Base-by-base conservation (phyloP, 257 asterid genomes). In the Echites panduratus region DNA sequence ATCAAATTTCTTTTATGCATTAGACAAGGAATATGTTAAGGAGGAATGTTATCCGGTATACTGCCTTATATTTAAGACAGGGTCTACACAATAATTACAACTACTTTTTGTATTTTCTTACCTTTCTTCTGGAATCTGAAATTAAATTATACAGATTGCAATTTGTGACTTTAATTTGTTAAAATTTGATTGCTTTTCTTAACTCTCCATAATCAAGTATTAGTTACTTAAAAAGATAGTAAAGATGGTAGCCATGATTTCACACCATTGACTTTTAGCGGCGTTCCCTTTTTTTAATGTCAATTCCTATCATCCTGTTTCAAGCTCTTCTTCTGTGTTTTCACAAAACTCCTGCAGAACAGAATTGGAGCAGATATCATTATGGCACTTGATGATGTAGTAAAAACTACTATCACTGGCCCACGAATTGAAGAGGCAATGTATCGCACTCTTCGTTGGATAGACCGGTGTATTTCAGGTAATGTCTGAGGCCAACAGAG, bases 381-480 rank as follows among this genome's bases (percentile, higher is more conserved):
- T 67, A 94, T 94, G 99, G 99, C 99, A 75, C 99, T 94, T 77
- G 99, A 94, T 84, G 99, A 94, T 86, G 99, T 94, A 22, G 99
- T 94, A 81, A 92, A 50, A 85, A 94, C 99, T 73, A 94, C 99
- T 45, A 94, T 85, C 79, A 91, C 98, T 35, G 99, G 99, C 70
- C 97, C 99, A 44, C 85, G 98, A 59, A 92, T 94, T 76, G 90
- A 91, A 81, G 99, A 94, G 81, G 99, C 99, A 54, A 94, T 90
- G 99, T 84, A 90, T 81, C 97, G 99, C 65, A 94, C 99, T 59
- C 93, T 94, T 80, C 97, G 99, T 58, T 94, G 99, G 99, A 94
- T 94, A 78, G 99, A 94, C 81, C 92, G 99, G 83, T 94, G 98
- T 80, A 92, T 94, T 73, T 82, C 90, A 82, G 99, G 99, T 94